phyloP scores from a whole-genome alignment of 2,329 filamentous ascomycete species.

The Trichoderma endophyticum region DNA sequence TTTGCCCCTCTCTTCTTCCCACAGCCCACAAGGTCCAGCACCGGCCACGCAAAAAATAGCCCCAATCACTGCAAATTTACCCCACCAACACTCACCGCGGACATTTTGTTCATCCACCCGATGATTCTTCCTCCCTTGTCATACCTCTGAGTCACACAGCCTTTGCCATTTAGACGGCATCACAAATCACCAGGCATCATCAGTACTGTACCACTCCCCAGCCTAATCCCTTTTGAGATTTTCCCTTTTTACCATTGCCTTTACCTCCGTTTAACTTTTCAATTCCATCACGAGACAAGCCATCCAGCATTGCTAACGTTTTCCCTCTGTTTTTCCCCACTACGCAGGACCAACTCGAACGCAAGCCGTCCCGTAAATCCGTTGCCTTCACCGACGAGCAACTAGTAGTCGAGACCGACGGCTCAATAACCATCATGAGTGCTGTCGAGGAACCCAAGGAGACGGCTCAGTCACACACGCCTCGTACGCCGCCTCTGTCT shows the following conservation, averaged over 20 bases:
- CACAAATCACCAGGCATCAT: constrained; percentile 15
- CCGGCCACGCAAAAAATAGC: constrained; percentile 7
- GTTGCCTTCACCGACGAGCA: constrained; percentile 90
- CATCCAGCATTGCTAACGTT: constrained; percentile 20
- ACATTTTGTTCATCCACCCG: constrained; percentile 12
- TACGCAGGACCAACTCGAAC: constrained; percentile 41
- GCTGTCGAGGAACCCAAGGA: constrained; percentile 72
- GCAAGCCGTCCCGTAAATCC: constrained; percentile 77
- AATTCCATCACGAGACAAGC: background rate
- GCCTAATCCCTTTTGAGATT: constrained; percentile 1
- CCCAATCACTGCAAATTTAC: constrained; percentile 17
- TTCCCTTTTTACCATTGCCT: background rate
- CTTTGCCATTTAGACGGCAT: constrained; percentile 12
- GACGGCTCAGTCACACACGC: constrained; percentile 75
- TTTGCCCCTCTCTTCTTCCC: constrained; percentile 13
- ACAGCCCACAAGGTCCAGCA: constrained; percentile 9
- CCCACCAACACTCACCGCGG: constrained; percentile 8
- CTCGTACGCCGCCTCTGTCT: constrained; percentile 61
- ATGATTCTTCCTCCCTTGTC: constrained; percentile 2
- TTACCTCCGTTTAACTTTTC: background rate
- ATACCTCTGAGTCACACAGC: constrained; percentile 16
- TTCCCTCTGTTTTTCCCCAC: constrained; percentile 23
- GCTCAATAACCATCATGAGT: constrained; percentile 74
- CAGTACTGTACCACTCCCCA: constrained; percentile 8
- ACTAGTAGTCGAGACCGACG: constrained; percentile 84